These are phyloP conservation scores for Podila horticola DNA, from an alignment of 192 early-diverging fungal genomes.

Conservation along the genomic window DNA sequence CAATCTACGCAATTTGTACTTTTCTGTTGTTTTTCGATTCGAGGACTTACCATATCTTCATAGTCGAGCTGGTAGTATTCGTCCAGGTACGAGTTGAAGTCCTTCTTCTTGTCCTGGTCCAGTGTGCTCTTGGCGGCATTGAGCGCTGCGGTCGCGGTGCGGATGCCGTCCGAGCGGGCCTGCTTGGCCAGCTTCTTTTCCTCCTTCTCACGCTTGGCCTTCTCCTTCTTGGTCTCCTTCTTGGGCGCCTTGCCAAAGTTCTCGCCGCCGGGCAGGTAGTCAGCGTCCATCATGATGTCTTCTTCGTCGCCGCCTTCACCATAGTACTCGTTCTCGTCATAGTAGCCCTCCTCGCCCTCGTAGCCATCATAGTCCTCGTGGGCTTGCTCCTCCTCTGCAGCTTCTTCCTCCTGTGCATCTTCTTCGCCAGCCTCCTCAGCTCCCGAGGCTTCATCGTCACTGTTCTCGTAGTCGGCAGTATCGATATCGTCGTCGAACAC, in stretches of 20 bases:
- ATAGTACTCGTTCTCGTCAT: conserved; percentile 54
- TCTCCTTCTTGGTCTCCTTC: conserved; percentile 55
- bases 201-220: conserved; percentile 52
- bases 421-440: conserved; percentile 66
- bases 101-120: conserved; percentile 53
- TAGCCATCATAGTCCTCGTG: conserved; percentile 24
- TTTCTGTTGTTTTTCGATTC: no score
- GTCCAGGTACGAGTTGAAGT: conserved; percentile 80
- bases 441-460: conserved; percentile 61
- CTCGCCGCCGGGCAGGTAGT: conserved; percentile 81
- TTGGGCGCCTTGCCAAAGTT: conserved; percentile 58
- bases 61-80: conserved; percentile 93
- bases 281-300: conserved; percentile 92
- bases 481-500: conserved; percentile 90
- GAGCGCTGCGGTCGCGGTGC: conserved; percentile 26
- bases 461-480: conserved; percentile 65
- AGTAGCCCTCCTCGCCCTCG: conserved; percentile 54
- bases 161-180: conserved; percentile 33
- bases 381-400: conserved; percentile 48
- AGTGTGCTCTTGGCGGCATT: conserved; percentile 26
- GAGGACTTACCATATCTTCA: conserved; percentile 81
- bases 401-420: conserved; percentile 38
- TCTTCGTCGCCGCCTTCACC: conserved; percentile 63
- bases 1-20: no score
- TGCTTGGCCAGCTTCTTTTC: conserved; percentile 37